Evolutionary conservation across 495 filamentous ascomycete species (phyloP).

Genomic region (Aspergillus homomorphus): DNA sequence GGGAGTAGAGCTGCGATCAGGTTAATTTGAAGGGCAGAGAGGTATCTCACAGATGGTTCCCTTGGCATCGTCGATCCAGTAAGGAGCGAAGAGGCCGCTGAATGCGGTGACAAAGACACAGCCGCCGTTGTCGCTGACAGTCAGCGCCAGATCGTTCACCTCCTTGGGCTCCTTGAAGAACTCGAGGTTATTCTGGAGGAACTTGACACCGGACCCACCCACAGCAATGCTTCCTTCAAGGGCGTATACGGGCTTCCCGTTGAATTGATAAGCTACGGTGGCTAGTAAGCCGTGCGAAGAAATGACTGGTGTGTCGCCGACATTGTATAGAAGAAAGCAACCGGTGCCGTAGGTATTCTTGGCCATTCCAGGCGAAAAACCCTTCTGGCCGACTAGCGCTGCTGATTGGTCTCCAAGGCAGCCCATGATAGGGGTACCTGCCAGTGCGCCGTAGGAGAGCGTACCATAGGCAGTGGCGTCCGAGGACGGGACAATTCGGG

Average conservation of each 20-base stretch:
- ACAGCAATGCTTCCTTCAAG: slow-evolving; percentile 92
- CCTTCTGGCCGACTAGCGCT: slow-evolving; percentile 88
- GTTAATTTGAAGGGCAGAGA: not conserved
- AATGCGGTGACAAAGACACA: slow-evolving; percentile 96
- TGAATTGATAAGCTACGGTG: slow-evolving; percentile 78
- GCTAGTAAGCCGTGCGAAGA: slow-evolving; percentile 87
- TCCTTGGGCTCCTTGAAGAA: slow-evolving; percentile 72
- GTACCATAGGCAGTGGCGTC: slow-evolving; percentile 69
- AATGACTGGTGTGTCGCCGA: slow-evolving; percentile 83
- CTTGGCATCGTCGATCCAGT: slow-evolving; percentile 96
- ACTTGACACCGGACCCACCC: slow-evolving; percentile 86
- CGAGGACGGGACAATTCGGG: slow-evolving; percentile 84
- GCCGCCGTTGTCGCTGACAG: slow-evolving; percentile 82
- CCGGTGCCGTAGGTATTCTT: slow-evolving; percentile 98
- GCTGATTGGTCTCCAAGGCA: slow-evolving; percentile 93
- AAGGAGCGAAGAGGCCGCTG: slow-evolving; percentile 91
- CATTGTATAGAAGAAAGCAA: slow-evolving; percentile 93
- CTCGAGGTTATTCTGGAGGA: slow-evolving; percentile 80
- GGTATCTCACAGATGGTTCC: slow-evolving; percentile 72
- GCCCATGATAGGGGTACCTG: slow-evolving; percentile 73
- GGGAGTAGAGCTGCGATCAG: not conserved
- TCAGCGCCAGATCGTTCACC: slow-evolving; percentile 75
- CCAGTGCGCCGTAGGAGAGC: slow-evolving; percentile 60
- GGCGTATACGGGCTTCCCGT: slow-evolving; percentile 76
- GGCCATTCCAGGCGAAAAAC: slow-evolving; percentile 80